Evolutionary conservation across 1,139 yeast species (phyloP).

Genomic region (Hansenula lynferdii): DNA sequence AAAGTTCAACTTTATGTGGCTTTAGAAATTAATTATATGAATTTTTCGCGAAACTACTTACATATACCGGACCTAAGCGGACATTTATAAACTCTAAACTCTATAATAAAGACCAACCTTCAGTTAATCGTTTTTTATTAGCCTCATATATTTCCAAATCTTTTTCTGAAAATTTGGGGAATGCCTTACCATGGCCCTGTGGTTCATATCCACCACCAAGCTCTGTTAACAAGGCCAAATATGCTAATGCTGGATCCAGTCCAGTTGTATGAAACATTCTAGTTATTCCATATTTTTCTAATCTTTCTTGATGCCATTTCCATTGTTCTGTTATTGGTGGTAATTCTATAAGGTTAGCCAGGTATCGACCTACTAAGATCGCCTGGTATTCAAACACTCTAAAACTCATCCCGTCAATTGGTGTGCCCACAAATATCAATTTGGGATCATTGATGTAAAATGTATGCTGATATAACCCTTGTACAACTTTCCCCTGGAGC

Average conservation of each 20-base stretch:
- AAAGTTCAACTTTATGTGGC: too few species aligned
- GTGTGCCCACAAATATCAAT: slow-evolving; percentile 28
- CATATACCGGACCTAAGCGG: too few species aligned
- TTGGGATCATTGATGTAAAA: slow-evolving; percentile 39
- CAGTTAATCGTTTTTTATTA: background rate
- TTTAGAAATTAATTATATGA: too few species aligned
- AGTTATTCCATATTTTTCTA: slow-evolving; percentile 14
- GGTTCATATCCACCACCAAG: background rate
- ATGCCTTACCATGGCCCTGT: background rate
- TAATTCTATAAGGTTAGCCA: slow-evolving; percentile 14
- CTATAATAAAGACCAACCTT: background rate
- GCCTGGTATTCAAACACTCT: slow-evolving; percentile 18
- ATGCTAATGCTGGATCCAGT: background rate
- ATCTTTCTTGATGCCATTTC: slow-evolving; percentile 6
- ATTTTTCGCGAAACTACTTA: too few species aligned
- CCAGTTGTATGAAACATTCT: background rate
- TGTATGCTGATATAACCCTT: slow-evolving; percentile 35
- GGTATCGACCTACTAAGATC: slow-evolving; percentile 21
- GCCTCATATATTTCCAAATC: background rate
- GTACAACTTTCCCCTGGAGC: slow-evolving; percentile 1
- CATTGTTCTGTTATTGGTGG: slow-evolving; percentile 13
- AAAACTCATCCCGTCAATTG: slow-evolving; percentile 14
- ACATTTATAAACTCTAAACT: background rate
- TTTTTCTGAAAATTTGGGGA: background rate
- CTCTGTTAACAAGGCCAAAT: background rate